These are phyloP conservation scores for Colletotrichum destructivum DNA, from an alignment of 2,329 filamentous ascomycete species.

Conservation along the genomic window DNA sequence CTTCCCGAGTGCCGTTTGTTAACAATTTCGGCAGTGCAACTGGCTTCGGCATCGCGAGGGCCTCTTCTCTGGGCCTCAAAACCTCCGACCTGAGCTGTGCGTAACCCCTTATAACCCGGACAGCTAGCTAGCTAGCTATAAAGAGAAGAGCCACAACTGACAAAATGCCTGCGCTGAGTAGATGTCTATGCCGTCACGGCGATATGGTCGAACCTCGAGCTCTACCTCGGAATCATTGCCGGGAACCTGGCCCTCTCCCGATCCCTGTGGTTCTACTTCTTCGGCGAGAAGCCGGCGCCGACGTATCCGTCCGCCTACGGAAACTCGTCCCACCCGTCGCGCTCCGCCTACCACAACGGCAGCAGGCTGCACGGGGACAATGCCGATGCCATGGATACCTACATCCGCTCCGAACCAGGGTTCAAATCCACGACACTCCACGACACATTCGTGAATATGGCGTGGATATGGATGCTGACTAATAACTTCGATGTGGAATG, in stretches of 20 bases:
- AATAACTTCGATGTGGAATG: no score
- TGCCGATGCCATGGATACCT: constrained; percentile 32
- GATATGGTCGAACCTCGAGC: constrained; percentile 57
- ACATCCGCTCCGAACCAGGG: no score
- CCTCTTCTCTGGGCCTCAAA: constrained; percentile 45
- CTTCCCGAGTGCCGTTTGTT: not conserved
- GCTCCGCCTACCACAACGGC: constrained; percentile 34
- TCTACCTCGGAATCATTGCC: constrained; percentile 56
- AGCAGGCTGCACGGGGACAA: constrained; percentile 41
- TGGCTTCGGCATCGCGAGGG: constrained; percentile 47
- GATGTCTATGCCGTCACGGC: constrained; percentile 53
- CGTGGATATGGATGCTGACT: no score
- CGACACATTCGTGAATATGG: no score
- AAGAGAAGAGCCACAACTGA: not conserved
- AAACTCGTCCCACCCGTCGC: constrained; percentile 27
- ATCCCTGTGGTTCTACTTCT: constrained; percentile 46
- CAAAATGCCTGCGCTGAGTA: constrained; percentile 19
- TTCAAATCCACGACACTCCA: no score
- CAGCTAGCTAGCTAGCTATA: no score
- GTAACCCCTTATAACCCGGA: no score
- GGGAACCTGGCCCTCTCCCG: constrained; percentile 49
- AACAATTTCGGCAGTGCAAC: constrained; percentile 43
- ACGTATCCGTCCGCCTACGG: constrained; percentile 9
- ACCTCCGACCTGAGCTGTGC: constrained; percentile 48
- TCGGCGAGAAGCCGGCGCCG: constrained; percentile 29